Conservation (phyloP, 805 yeast species). For the Wickerhamomyces rabaulensis region DNA sequence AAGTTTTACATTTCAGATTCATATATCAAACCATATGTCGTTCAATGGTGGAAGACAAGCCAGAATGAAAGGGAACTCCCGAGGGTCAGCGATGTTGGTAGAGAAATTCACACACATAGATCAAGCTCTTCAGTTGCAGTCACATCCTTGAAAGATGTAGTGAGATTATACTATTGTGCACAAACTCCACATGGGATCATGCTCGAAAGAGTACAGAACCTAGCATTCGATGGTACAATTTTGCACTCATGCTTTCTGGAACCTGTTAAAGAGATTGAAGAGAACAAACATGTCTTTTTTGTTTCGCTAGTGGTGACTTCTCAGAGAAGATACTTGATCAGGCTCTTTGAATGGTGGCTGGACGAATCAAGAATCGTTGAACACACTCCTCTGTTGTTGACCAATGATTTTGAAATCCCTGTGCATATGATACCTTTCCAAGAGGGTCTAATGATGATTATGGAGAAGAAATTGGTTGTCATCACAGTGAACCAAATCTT, state of each 20-base stretch:
- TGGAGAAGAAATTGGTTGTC: conserved; percentile 28
- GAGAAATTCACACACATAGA: conserved; percentile 29
- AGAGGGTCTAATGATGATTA: conserved; percentile 35
- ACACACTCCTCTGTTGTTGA: conserved; percentile 35
- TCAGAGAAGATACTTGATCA: conserved; percentile 30
- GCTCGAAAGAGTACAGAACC: conserved; percentile 33
- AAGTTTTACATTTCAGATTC: conserved; percentile 26
- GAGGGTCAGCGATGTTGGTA: conserved; percentile 20
- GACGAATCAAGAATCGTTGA: conserved; percentile 29
- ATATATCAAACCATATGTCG: conserved; percentile 33
- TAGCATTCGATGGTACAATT: conserved; percentile 36
- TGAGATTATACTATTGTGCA: conserved; percentile 34
- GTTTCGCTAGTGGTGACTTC: conserved; percentile 33
- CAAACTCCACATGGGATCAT: conserved; percentile 33
- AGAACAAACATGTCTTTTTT: conserved; percentile 28
- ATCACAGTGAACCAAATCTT: conserved; percentile 40
- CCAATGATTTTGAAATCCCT: conserved; percentile 36
- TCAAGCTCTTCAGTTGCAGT: conserved; percentile 36
- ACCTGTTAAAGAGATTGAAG: conserved; percentile 22
- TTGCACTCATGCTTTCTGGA: conserved; percentile 39
- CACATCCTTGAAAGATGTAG: conserved; percentile 29
- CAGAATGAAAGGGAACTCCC: conserved; percentile 10
- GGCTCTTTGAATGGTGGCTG: conserved; percentile 37
- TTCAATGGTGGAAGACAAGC: conserved; percentile 44
- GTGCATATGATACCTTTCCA: conserved; percentile 36